Base-by-base conservation (phyloP, 805 yeast genomes). In the Candida chauliodis region DNA sequence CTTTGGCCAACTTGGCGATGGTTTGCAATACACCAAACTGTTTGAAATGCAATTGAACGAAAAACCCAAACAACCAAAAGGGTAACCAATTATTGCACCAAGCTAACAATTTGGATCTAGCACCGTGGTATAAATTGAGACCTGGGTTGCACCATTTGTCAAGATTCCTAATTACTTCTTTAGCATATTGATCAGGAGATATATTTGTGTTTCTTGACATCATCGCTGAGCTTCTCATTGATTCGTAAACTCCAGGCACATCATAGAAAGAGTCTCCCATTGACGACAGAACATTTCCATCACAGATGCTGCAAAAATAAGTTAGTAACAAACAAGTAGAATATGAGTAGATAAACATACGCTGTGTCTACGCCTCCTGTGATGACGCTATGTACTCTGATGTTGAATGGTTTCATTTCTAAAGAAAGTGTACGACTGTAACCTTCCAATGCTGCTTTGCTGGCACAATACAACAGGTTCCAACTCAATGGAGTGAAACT, bases 301-400 rank as follows among this genome's bases (percentile, higher is more conserved):
- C 63, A 13, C 49, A 49, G 21, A 66, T 59, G 13, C 36, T 32
- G n/a, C n/a, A n/a, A 32, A 21, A 31, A 7, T 15, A 22, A 14
- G 26, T 30, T 20, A 10, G 51, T 30, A 30, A 4, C 8, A 17
- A 13, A 19, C 14, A 7, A 8, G 22, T 14, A 13, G 7, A 8
- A 16, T n/a, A 30, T 20, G 11, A n/a, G 8, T 16, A 13, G n/a
- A 8, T 19, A 15, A 6, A 32, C 35, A 15, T 32, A 32, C 24
- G 34, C 62, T 2, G 70, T 61, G 15, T 57, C 51, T 9, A 68
- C 69, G 6, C 59, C 61, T 3, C 73, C 73, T 2, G 71, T 61
- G 22, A 58, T 47, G 4, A 66, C 55, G 40, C 59, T 53, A 35
- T 64, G 56, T 5, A 65, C 69, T 36, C 55, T 49, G 26, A 69